Base-by-base conservation (phyloP, 1,139 yeast genomes). In the Blastobotrys niveus region DNA sequence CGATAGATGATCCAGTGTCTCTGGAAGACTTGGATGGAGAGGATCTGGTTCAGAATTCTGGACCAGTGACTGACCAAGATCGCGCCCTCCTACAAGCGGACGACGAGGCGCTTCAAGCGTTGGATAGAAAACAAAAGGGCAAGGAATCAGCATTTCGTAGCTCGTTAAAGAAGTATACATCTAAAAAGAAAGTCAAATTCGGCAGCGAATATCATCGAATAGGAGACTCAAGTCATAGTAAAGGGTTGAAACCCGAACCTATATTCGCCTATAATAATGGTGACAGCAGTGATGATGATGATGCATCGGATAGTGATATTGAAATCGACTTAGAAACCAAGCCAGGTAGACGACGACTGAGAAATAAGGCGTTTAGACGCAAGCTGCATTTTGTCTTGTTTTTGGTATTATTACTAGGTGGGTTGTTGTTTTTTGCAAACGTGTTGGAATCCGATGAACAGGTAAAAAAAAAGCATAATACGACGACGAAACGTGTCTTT, bases 401-500 rank as follows among this genome's bases (percentile, higher is more conserved):
- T 20, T 33, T 52, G 5, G 47, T 47, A 6, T 32, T 48, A 19
- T 40, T 50, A 12, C 37, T 52, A 21, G 48, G 48, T 5, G 52
- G 48, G 5, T 39, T 52, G 35, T 43, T 52, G 24, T 48, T 51
- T 31, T 46, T 48, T 32, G 44, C 55, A 10, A 48, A 51, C 27
- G 40, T 52, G n/a, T 29, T 53, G 29, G 30, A 38, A 15, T 34
- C 41, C 10, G 21, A 31, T 31, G 14, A 31, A 6, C 38, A 38
- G n/a, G 31, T 26, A 15, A 36, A 35, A n/a, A 34, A 25, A 14
- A 21, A 32, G n/a, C 38, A 31, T 30, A 19, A 14, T 12, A 25
- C n/a, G 21, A 37, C 31, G 12, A 22, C 20, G 5, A 46, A 42
- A 30, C 72, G 67, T 51, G 41, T 64, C 1, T 56, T 77, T 20